phyloP scores from a whole-genome alignment of 2,329 filamentous ascomycete species.

The Cylindrodendrum hubeiense region DNA sequence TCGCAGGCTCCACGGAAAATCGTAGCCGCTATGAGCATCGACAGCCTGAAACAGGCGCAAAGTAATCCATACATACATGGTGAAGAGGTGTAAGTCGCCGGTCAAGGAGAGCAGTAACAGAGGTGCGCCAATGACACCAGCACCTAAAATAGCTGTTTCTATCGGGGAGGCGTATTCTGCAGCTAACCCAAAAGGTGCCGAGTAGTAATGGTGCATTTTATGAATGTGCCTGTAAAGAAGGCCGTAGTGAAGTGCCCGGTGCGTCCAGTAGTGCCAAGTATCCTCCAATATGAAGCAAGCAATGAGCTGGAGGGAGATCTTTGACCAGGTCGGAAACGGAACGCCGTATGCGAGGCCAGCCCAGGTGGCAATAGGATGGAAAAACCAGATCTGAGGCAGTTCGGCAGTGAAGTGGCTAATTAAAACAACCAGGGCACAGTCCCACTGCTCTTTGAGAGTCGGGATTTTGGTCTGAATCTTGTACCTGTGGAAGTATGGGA shows the following conservation, averaged over 20 bases:
- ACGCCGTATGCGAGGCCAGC: constrained; percentile 90
- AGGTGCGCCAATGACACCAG: constrained; percentile 86
- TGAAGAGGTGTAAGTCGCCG: constrained; percentile 90
- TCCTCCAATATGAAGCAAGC: constrained; percentile 98
- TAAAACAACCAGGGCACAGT: constrained; percentile 92
- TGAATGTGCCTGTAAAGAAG: constrained; percentile 96
- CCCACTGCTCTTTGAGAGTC: constrained; percentile 92
- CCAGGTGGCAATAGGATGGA: constrained; percentile 95
- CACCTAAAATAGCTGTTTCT: constrained; percentile 93
- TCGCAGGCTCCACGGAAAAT: constrained; percentile 97
- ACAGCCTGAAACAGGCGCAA: constrained; percentile 96
- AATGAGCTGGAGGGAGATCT: constrained; percentile 90
- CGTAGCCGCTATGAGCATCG: constrained; percentile 96
- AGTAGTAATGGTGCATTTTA: constrained; percentile 99
- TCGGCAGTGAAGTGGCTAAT: constrained; percentile 98
- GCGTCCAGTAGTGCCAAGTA: constrained; percentile 98
- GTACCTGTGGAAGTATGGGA: constrained; percentile 90
- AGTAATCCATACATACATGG: constrained; percentile 98
- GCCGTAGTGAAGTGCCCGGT: constrained; percentile 93
- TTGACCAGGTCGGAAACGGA: constrained; percentile 87
- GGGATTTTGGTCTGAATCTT: constrained; percentile 97
- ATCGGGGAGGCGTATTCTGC: constrained; percentile 98
- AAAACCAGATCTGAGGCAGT: constrained; percentile 98
- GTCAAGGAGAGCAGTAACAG: constrained; percentile 88
- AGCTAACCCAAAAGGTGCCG: constrained; percentile 94